Percentiles rank a stretch among this genome's conserved stretches.
Evolutionary conservation across 768 basidiomycete species (phyloP).

Genomic region (Trametes cinnabarina): DNA sequence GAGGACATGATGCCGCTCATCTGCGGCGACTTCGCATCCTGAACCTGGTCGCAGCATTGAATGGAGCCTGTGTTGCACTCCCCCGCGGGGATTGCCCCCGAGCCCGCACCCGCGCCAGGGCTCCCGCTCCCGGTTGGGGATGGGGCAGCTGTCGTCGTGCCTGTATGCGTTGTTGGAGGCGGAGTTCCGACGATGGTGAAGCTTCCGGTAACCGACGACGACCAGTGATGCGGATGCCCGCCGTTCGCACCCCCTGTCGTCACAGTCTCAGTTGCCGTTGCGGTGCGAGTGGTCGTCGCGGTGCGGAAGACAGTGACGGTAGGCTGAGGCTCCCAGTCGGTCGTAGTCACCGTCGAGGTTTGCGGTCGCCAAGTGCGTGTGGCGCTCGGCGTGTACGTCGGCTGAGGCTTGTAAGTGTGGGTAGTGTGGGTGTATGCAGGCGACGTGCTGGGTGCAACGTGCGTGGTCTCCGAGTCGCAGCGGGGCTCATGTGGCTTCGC

Average conservation of each 20-base stretch:
- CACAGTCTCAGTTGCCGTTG: background rate
- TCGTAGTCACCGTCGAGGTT: background rate
- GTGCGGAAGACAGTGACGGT: conserved; percentile 3
- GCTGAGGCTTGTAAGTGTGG: background rate
- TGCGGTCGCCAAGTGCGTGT: background rate
- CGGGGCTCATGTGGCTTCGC: conserved; percentile 1
- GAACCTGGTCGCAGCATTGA: conserved; percentile 33
- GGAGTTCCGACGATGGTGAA: background rate
- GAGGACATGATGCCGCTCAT: conserved; percentile 18
- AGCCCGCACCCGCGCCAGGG: background rate
- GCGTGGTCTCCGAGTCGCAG: conserved; percentile 5
- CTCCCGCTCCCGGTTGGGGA: background rate
- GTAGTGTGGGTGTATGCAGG: background rate
- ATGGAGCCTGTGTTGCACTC: conserved; percentile 32
- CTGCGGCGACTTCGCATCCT: conserved; percentile 14
- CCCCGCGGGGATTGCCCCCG: conserved; percentile 3
- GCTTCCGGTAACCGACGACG: background rate
- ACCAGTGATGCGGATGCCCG: background rate
- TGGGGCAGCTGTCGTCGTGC: background rate
- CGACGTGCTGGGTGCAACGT: background rate
- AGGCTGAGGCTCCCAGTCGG: conserved; percentile 1
- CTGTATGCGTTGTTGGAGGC: background rate
- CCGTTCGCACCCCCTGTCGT: background rate
- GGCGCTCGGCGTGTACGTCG: background rate
- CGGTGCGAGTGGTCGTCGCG: background rate